A percentile compares a stretch with the other conserved stretches of the same genome.
Conservation (phyloP, 805 yeast genomes). For the Candida manassasensis region DNA sequence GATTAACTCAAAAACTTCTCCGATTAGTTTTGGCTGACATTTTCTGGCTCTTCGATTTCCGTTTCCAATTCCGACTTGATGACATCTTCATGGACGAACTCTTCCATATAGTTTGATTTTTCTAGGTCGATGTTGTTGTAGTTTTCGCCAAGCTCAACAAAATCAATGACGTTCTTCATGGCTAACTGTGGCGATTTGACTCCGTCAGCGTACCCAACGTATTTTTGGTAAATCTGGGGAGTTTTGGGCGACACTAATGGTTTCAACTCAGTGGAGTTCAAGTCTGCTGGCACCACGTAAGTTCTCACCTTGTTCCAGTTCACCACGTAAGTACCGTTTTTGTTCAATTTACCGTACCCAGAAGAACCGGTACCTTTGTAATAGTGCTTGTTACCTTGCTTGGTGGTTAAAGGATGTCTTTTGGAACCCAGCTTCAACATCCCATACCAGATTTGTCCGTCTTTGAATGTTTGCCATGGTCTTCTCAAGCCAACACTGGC, state of each 20-base stretch:
- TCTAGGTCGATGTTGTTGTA: slow-evolving; percentile 35
- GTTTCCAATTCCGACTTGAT: slow-evolving; percentile 12
- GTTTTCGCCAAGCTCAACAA: slow-evolving; percentile 66
- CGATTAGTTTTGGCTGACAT: too few species aligned
- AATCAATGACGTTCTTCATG: slow-evolving; percentile 68
- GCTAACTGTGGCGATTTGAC: slow-evolving; percentile 71
- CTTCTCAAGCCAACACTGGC: slow-evolving; percentile 51
- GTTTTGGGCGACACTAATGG: slow-evolving; percentile 76
- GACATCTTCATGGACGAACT: slow-evolving; percentile 27
- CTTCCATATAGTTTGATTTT: slow-evolving; percentile 30
- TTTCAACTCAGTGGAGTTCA: slow-evolving; percentile 42
- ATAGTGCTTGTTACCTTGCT: slow-evolving; percentile 89
- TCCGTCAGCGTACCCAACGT: slow-evolving; percentile 65
- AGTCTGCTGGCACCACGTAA: slow-evolving; percentile 69
- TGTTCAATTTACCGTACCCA: slow-evolving; percentile 81
- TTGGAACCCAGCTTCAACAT: slow-evolving; percentile 72
- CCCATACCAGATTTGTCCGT: slow-evolving; percentile 84
- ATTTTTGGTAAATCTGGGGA: slow-evolving; percentile 66
- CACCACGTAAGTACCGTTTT: slow-evolving; percentile 68
- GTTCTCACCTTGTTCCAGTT: slow-evolving; percentile 87
- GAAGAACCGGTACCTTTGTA: slow-evolving; percentile 97
- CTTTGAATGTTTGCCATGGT: slow-evolving; percentile 85
- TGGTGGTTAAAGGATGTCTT: slow-evolving; percentile 80
- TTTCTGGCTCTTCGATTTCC: too few species aligned
- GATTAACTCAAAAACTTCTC: too few species aligned